Base-by-base conservation (phyloP, 1,139 yeast species). In the Pneumocystis sp. region DNA sequence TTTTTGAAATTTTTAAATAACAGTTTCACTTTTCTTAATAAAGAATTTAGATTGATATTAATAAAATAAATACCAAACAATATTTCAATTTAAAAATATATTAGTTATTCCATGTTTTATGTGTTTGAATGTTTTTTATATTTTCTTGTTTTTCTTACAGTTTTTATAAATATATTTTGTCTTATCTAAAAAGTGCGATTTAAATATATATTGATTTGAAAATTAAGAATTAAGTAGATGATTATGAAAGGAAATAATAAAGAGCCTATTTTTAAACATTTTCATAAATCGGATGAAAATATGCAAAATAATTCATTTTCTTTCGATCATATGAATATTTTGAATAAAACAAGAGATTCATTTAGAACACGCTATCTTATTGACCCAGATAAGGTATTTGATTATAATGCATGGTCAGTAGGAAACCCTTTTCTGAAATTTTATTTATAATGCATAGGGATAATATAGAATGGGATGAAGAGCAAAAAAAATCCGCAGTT, bases 381-480 rank as follows among this genome's bases (percentile, higher is more conserved):
- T 5, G 83, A 85, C 63, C 85, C 86, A 3, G 91, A 89, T 61
- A 76, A 76, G 21, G 96, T 95, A 0, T 93, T 96, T 84, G 82
- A 83, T 69, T 96, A 88, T 74, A 93, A 93, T 75, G 98, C 99
- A 0, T 93, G 99, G 81, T 72, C 65, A 44, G 70, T 61, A 21
- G 7, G 25, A 15, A 1, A 19, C 34, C n/a, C 29, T 15, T 8
- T 12, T 44, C 35, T 17, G 29, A 10, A 42, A 35, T 35, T 63
- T 35, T 59, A 61, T 29, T 21, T 34, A 31, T 31, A 21, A 40
- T 35, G 56, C 17, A 34, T 12, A 73, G 74, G 84, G 99, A 93
- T 74, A 96, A 95, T 74, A 97, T 90, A 29, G 96, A 90, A 73
- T 91, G 97, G 96, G 97, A 96, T 63, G 90, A 87, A 63, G 96